phyloP scores from a whole-genome alignment of 169 alveolate species.

The Cryptosporidium parvum region DNA sequence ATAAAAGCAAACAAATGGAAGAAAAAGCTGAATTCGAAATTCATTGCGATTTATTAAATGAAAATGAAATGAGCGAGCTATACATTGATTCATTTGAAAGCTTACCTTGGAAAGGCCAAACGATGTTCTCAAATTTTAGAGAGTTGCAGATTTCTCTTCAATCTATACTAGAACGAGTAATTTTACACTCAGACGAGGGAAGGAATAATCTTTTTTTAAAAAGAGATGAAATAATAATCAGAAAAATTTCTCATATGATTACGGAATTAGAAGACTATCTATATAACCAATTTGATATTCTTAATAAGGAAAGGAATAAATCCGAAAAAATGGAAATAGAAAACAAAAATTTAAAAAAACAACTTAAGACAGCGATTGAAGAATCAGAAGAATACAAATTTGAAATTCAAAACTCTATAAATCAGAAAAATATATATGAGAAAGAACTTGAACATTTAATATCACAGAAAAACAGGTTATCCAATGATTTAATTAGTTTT shows the following conservation, averaged over 20 bases:
- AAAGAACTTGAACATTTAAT: neutral
- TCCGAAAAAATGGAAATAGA: slow-evolving; percentile 22
- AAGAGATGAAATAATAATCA: slow-evolving; percentile 19
- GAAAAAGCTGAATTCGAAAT: neutral
- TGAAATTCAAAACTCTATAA: slow-evolving; percentile 42
- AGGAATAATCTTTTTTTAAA: neutral
- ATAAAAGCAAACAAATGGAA: neutral
- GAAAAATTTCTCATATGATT: slow-evolving; percentile 70
- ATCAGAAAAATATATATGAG: slow-evolving; percentile 12
- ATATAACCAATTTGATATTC: slow-evolving; percentile 29
- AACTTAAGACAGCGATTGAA: neutral
- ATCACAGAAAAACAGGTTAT: slow-evolving; percentile 18
- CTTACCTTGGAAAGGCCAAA: slow-evolving; percentile 66
- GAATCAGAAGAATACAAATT: slow-evolving; percentile 30
- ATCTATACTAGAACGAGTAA: slow-evolving; percentile 39
- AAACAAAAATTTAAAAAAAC: slow-evolving; percentile 33
- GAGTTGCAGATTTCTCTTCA: slow-evolving; percentile 65
- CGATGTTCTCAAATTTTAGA: slow-evolving; percentile 73
- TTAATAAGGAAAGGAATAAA: slow-evolving; percentile 18
- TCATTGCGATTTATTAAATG: neutral
- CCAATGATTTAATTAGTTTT: slow-evolving; percentile 12
- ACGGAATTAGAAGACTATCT: slow-evolving; percentile 68
- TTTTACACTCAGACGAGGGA: slow-evolving; percentile 6
- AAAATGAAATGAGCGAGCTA: neutral
- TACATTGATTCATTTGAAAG: slow-evolving; percentile 45